Base-by-base conservation (phyloP, 2,329 filamentous ascomycete species). In the Nemania abortiva region DNA sequence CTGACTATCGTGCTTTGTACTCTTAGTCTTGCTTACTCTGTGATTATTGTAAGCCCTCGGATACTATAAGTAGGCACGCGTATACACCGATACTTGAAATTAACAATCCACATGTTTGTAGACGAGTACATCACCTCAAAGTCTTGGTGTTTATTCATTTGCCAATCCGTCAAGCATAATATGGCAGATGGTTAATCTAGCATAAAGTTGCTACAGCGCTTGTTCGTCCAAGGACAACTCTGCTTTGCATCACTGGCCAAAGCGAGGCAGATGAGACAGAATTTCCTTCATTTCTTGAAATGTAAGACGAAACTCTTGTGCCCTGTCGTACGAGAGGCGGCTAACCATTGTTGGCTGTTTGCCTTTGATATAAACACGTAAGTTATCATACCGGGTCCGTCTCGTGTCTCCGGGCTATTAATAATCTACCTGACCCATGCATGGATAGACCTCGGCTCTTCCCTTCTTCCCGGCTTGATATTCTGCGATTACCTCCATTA, bases 401-500 rank as follows among this genome's bases (percentile, higher is more conserved):
- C 27, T 47, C n/a, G 22, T 49, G 60, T 45, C 27, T 52, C 59
- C 15, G 27, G 54, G 22, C 34, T 37, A 61, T 42, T 52, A 47
- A 39, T 60, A 45, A 18, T 66, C 50, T 49, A 66, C 39, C 49
- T 24, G 10, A 29, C 24, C 18, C n/a, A 13, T 47, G 42, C n/a
- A 42, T 42, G n/a, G 42, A 52, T 31, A 22, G 45, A 22, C 15
- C 49, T 27, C 11, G 7, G 29, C 42, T 55, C 27, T 56, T 15
- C 22, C 49, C 24, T 37, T 20, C 7, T 11, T 50, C 24, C 18
- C 18, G 42, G n/a, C 22, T 10, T 34, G 29, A 34, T 34, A 11
- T 1, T 34, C 52, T 54, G 52, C 29, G 29, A 34, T 34, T 54
- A 34, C 5, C 27, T 13, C 27, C 27, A 6, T 52, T 49, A 37